phyloP scores from a whole-genome alignment of 164 flowering plant species.

The Vitis rupestris region DNA sequence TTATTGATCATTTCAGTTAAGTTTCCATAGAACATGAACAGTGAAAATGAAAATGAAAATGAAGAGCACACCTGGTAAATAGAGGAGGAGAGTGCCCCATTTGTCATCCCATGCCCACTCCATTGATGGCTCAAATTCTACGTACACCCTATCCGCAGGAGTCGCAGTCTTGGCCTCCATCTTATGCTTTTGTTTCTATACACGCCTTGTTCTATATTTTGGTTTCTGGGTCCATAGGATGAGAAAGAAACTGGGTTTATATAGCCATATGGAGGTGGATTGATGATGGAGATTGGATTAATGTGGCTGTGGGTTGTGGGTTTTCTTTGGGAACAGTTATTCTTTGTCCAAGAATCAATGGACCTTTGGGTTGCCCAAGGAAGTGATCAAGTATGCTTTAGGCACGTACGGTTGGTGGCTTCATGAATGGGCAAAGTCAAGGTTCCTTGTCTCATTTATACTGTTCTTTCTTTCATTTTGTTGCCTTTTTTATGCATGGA shows the following conservation, averaged over 20 bases:
- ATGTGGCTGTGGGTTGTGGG: background rate
- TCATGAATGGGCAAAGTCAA: too few relatives aligned
- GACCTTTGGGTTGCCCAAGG: too few relatives aligned
- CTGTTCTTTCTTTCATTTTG: too few relatives aligned
- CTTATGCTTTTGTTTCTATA: background rate
- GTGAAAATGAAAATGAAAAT: background rate
- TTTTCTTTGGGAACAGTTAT: conserved; percentile 1
- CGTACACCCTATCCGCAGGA: conserved; percentile 3
- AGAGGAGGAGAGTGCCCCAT: conserved; percentile 20
- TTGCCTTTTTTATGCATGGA: too few relatives aligned
- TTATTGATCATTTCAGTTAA: background rate
- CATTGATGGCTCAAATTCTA: conserved; percentile 21
- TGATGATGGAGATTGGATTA: background rate
- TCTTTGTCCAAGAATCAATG: background rate
- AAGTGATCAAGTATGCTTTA: too few relatives aligned
- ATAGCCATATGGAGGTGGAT: background rate
- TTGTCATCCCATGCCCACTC: conserved; percentile 17
- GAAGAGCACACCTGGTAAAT: conserved; percentile 22
- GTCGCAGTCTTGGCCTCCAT: background rate
- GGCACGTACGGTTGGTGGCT: too few relatives aligned
- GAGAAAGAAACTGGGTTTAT: background rate
- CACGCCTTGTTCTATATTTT: background rate
- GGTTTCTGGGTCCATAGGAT: background rate
- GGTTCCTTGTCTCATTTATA: too few relatives aligned
- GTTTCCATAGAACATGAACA: background rate